These are phyloP conservation scores for Elsinoe batatas DNA, from an alignment of 2,329 filamentous ascomycete species.

Conservation along the genomic window DNA sequence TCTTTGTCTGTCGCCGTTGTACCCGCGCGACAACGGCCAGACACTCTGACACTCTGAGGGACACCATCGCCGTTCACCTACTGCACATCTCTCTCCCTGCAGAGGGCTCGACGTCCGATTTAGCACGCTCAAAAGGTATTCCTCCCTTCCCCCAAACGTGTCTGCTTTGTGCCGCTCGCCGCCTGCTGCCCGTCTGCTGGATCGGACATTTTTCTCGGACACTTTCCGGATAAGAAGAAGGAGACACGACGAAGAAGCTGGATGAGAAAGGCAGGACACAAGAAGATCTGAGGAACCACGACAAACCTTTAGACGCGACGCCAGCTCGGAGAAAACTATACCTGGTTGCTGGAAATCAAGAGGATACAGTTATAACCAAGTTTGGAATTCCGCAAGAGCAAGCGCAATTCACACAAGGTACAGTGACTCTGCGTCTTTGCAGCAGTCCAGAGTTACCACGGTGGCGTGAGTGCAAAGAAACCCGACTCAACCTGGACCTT, in stretches of 20 bases:
- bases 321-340: too few relatives aligned
- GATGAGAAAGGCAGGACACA: not conserved
- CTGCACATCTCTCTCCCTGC: not conserved
- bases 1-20: slow-evolving; percentile 14
- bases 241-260: not conserved
- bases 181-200: not conserved
- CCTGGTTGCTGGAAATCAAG: too few relatives aligned
- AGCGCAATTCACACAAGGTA: too few relatives aligned
- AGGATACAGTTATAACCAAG: too few relatives aligned
- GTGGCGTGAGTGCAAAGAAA: too few relatives aligned
- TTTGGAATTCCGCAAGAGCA: too few relatives aligned
- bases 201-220: too few relatives aligned
- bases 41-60: slow-evolving; percentile 6
- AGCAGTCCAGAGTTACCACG: too few relatives aligned
- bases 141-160: not conserved
- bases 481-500: not conserved
- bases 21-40: slow-evolving; percentile 12
- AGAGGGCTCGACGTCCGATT: not conserved
- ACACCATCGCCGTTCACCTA: not conserved
- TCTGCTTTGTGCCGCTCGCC: not conserved
- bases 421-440: too few relatives aligned
- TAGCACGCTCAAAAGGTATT: not conserved
- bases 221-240: not conserved
- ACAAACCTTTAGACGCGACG: too few relatives aligned
- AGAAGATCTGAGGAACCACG: too few relatives aligned